phyloP scores from a whole-genome alignment of 75 land plant species.

The Adiantum capillusveneris region DNA sequence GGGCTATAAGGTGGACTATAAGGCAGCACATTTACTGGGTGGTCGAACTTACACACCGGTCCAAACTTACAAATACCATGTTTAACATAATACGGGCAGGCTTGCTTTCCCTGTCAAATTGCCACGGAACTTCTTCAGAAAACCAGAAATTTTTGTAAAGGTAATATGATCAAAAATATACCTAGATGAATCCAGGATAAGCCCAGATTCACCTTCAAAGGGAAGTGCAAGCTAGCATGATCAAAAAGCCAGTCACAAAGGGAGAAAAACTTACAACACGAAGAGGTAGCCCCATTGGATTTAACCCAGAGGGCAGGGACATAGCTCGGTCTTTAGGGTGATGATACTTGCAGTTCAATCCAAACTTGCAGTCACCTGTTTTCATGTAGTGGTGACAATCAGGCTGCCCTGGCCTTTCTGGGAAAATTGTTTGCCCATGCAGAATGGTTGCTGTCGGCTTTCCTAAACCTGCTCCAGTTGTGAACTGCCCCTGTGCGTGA shows the following conservation, averaged over 20 bases:
- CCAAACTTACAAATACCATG: conserved; percentile 92
- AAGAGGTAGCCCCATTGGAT: conserved; percentile 66
- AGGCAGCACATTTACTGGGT: conserved; percentile 50
- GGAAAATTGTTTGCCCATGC: conserved; percentile 9
- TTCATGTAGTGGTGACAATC: conserved; percentile 85
- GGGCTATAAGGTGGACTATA: conserved; percentile 49
- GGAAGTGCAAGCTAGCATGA: not conserved
- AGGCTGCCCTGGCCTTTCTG: conserved; percentile 66
- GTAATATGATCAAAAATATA: not conserved
- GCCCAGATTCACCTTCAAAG: too few species aligned
- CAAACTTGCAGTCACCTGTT: conserved; percentile 81
- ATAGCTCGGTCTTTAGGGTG: conserved; percentile 65
- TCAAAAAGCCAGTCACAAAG: not conserved
- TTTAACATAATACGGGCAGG: conserved; percentile 60
- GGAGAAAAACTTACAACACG: conserved; percentile 52
- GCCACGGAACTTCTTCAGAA: not conserved
- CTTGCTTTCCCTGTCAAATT: conserved; percentile 58
- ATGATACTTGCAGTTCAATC: conserved; percentile 65
- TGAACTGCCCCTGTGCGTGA: too few species aligned
- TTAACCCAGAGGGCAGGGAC: conserved; percentile 27
- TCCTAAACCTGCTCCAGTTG: too few species aligned
- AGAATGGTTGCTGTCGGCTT: too few species aligned
- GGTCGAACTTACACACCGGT: conserved; percentile 88
- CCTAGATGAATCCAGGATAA: too few species aligned
- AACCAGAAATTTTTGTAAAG: not conserved